Percentiles rank a stretch among this genome's conserved stretches.
Conservation (phyloP, 108 stramenopile species). For the Skeletonema costatum region DNA sequence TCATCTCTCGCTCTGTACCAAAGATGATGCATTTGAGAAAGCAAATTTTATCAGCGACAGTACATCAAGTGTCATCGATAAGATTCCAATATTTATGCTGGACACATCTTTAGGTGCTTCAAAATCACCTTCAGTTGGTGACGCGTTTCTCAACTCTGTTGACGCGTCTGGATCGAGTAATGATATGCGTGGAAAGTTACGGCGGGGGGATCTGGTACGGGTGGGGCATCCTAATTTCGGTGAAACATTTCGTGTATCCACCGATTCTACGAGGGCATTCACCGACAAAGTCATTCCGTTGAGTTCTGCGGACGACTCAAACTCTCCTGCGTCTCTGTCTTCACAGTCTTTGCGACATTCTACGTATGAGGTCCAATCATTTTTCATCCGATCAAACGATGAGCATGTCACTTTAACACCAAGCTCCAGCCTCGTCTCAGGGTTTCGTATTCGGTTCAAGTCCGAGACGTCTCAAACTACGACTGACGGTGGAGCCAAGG, state of each 20-base stretch:
- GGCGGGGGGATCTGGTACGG: constrained; percentile 67
- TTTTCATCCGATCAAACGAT: constrained; percentile 37
- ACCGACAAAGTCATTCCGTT: constrained; percentile 48
- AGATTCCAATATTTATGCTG: constrained; percentile 59
- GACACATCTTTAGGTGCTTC: constrained; percentile 71
- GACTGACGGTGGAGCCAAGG: constrained; percentile 44
- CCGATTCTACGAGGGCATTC: constrained; percentile 38
- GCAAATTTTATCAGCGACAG: constrained; percentile 39
- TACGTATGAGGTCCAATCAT: constrained; percentile 76
- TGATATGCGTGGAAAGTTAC: constrained; percentile 43
- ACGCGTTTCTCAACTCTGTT: constrained; percentile 52
- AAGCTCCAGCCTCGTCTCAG: constrained; percentile 35
- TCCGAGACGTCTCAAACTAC: constrained; percentile 43
- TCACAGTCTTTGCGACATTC: constrained; percentile 46
- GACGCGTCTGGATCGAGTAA: constrained; percentile 34
- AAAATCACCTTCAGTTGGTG: constrained; percentile 55
- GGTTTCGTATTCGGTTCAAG: constrained; percentile 55
- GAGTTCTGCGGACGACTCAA: constrained; percentile 43
- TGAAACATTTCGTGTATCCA: constrained; percentile 71
- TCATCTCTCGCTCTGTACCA: constrained; percentile 58
- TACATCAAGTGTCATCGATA: constrained; percentile 24
- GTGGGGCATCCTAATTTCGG: constrained; percentile 72
- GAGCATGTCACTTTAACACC: constrained; percentile 39
- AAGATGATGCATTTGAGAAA: constrained; percentile 27
- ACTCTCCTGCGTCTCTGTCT: constrained; percentile 50